Evolutionary conservation across 2,329 filamentous ascomycete species (phyloP), one percentile per base, ranked within the genome.

Genomic region (Colletotrichum sp.): DNA sequence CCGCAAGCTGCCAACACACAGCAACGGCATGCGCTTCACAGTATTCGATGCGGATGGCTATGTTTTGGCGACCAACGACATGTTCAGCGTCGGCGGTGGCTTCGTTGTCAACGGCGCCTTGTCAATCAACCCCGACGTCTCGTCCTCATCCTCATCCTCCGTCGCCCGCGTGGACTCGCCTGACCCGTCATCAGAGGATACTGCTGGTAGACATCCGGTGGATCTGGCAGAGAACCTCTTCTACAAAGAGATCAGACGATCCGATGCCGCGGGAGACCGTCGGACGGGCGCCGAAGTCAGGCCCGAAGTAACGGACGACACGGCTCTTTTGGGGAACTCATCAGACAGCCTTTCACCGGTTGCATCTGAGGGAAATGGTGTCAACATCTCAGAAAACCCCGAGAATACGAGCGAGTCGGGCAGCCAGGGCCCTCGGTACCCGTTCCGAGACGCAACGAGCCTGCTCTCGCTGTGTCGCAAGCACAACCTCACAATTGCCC

Each of bases 21-120:
- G 88, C 82, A 89, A 89, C 68, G 88, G 88, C 57, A 89, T 89
- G 88, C 87, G 88, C 2, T 84, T 89, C 69, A 88, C 84, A n/a
- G 88, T 89, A 4, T 89, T 87, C 63, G 87, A 89, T 71, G 79
- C 86, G 6, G 83, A 89, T 3, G 88, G 88, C 13, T 84, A 82
- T 34, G 84, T 88, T 77, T 79, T 89, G 39, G 88, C 88, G 3
- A 88, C 85, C 22, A 89, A 89, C 71, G 88, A 89, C 76, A 82
- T 89, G 77, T 89, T 89, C 78, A 89, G 88, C 67, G 88, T 89
- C 3, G 88, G 88, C 3, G 88, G 88, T n/a, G 88, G 88, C 1
- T 89, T 89, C 69, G 88, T 89, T 48, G 88, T 89, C 68, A 89
- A 89, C 64, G 88, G 88, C 13, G 84, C 88, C 18, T 80, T 89